Percentiles rank a stretch among this genome's conserved stretches.
Evolutionary conservation across 768 basidiomycete species (phyloP).

Genomic region (Tephrocybe sp.): DNA sequence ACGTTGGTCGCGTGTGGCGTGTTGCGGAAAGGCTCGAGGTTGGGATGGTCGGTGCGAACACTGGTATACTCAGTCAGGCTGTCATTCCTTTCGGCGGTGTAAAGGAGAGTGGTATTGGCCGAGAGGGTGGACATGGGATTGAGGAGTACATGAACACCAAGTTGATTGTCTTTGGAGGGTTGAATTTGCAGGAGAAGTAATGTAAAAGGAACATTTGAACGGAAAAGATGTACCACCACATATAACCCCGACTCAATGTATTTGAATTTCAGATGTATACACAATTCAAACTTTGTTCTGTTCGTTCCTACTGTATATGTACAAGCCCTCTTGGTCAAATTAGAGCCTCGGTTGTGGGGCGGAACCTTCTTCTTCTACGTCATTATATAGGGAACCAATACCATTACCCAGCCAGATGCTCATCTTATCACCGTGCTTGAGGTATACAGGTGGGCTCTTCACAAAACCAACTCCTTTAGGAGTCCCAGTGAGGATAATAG

Average conservation of each 20-base stretch:
- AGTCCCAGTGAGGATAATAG: constrained; percentile 80
- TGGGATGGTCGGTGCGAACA: constrained; percentile 87
- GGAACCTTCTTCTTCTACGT: constrained; percentile 65
- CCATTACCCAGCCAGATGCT: constrained; percentile 66
- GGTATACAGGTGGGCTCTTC: constrained; percentile 62
- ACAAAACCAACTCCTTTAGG: constrained; percentile 83
- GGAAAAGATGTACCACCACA: constrained; percentile 3
- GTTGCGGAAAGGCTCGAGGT: constrained; percentile 94
- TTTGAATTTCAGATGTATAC: neutral
- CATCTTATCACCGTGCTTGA: constrained; percentile 74
- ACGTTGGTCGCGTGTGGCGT: constrained; percentile 88
- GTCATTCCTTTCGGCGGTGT: constrained; percentile 87
- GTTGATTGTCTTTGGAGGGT: constrained; percentile 76
- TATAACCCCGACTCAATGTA: neutral
- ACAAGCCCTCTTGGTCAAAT: neutral
- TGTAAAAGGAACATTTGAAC: neutral
- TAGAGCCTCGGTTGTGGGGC: constrained; percentile 38
- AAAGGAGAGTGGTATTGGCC: constrained; percentile 82
- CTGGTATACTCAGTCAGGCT: constrained; percentile 74
- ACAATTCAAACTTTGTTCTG: neutral
- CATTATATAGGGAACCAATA: constrained; percentile 77
- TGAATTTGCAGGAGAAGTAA: constrained; percentile 28
- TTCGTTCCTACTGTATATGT: neutral
- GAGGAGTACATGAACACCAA: constrained; percentile 86
- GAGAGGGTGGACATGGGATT: constrained; percentile 89